Conservation (phyloP, 2,329 filamentous ascomycete species). For the Colletotrichum euphorbiae region DNA sequence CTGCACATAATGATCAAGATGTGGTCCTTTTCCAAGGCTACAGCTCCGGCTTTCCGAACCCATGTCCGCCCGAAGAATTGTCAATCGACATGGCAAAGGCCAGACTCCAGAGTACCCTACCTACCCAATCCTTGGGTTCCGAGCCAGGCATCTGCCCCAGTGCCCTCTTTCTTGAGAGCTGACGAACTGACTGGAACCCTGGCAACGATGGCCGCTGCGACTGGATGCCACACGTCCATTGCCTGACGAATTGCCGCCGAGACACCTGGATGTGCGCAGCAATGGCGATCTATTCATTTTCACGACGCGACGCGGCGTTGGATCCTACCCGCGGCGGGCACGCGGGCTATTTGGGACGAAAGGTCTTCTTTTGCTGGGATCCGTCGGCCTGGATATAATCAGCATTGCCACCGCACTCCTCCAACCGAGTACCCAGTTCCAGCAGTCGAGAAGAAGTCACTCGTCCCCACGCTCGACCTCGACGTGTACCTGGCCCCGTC, state of each 20-base stretch:
- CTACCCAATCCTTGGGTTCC: neutral
- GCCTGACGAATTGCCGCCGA: conserved; percentile 10
- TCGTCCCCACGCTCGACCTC: neutral
- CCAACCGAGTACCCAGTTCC: neutral
- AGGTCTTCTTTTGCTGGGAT: conserved; percentile 29
- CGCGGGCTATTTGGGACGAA: conserved; percentile 28
- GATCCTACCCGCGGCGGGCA: conserved; percentile 23
- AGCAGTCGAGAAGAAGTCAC: neutral
- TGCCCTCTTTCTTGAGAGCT: neutral
- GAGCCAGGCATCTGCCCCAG: neutral
- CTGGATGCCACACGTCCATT: conserved; percentile 2
- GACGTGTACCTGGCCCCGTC: neutral
- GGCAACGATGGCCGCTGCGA: conserved; percentile 1
- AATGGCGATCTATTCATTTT: conserved; percentile 24
- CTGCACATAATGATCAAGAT: conserved; percentile 11
- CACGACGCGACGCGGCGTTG: conserved; percentile 6
- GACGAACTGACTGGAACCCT: conserved; percentile 18
- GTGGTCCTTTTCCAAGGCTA: neutral
- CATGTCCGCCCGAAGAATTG: conserved; percentile 1
- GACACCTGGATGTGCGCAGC: conserved; percentile 16
- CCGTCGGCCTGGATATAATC: conserved; percentile 16
- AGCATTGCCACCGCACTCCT: conserved; percentile 4
- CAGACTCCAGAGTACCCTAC: conserved; percentile 11
- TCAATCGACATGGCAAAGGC: conserved; percentile 24
- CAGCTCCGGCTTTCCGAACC: conserved; percentile 25